Percentiles rank a stretch among this genome's conserved stretches.
Conservation (phyloP, 2,329 filamentous ascomycete species). For the Hypoxylon sp. region DNA sequence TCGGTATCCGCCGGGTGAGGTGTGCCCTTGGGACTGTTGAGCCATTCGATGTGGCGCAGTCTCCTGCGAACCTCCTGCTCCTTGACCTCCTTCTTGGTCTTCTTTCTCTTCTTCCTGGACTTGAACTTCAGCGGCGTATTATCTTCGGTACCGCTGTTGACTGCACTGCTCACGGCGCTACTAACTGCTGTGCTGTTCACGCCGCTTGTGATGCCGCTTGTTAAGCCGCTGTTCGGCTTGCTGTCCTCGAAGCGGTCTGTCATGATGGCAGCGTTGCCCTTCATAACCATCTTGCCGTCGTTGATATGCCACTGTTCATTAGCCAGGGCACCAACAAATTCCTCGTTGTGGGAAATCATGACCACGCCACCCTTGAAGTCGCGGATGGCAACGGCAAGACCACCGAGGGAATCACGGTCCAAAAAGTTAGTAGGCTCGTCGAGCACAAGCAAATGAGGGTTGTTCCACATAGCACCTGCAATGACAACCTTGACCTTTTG, state of each 20-base stretch:
- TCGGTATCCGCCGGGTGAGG: constrained; percentile 80
- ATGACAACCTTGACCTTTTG: constrained; percentile 99
- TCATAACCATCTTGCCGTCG: constrained; percentile 86
- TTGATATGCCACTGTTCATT: constrained; percentile 96
- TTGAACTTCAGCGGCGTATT: constrained; percentile 84
- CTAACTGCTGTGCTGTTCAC: constrained; percentile 57
- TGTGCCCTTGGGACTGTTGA: constrained; percentile 86
- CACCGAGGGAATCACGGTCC: constrained; percentile 95
- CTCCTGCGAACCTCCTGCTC: constrained; percentile 88
- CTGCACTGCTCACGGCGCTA: constrained; percentile 68
- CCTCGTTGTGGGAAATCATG: constrained; percentile 99
- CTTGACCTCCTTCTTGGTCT: constrained; percentile 96
- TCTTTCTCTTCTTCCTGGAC: constrained; percentile 95
- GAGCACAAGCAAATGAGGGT: constrained; percentile 94
- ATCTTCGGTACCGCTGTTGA: constrained; percentile 86
- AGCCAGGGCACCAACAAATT: constrained; percentile 95
- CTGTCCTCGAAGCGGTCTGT: constrained; percentile 87
- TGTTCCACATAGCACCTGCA: constrained; percentile 97
- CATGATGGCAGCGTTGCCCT: constrained; percentile 76
- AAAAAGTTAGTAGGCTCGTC: constrained; percentile 99
- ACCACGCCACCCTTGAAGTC: constrained; percentile 99
- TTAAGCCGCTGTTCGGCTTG: constrained; percentile 51
- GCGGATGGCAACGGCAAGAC: constrained; percentile 95
- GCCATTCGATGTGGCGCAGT: constrained; percentile 84
- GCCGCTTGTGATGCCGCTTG: constrained; percentile 66